Evolutionary conservation across 257 asterid genomes (phyloP), one percentile per base, ranked within the genome.

Genomic region (Nicotiana tomentosiformis): DNA sequence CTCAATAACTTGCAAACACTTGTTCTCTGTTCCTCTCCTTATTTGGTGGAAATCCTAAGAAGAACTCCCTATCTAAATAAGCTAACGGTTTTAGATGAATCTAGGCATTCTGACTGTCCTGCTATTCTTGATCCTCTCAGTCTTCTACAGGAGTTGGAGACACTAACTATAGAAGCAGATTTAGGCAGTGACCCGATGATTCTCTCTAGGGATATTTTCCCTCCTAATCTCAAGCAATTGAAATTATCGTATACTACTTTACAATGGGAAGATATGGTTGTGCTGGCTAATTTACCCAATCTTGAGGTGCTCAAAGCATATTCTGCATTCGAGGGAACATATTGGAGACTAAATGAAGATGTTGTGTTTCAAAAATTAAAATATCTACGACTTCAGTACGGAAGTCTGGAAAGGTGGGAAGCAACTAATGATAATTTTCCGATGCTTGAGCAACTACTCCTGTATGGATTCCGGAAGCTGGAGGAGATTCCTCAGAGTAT

Each of bases 201-300:
- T n/a, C 12, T 7, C 66, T 61, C 32, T 20, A 1, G 2, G 32
- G 49, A 49, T 49, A 32, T 74, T 51, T 76, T 76, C 3, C 61
- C 37, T 20, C 16, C 80, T 30, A 76, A 51, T 76, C 37, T 76
- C 62, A 76, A 51, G 80, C 0, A 49, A 2, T 10, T 55, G 37
- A 51, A 1, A 68, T 18, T 68, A 1, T 0, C 6, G 7, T 0
- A 0, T 35, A 3, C 3, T 18, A 0, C 0, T 15, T 20, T 76
- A 5, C 39, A 12, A 55, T 76, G 80, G 80, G 26, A 76, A 55
- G 7, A 1, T 4, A 17, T 51, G 60, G 23, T 6, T 12, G 2
- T 76, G 64, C 80, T 76, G 15, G 23, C 64, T 76, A 49, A 35
- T 76, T 76, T 76, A 76, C 23, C 80, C 15, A 76, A 76, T 76